Conservation (phyloP, 1,284 basidiomycete genomes). For the Marasmius fiardii region DNA sequence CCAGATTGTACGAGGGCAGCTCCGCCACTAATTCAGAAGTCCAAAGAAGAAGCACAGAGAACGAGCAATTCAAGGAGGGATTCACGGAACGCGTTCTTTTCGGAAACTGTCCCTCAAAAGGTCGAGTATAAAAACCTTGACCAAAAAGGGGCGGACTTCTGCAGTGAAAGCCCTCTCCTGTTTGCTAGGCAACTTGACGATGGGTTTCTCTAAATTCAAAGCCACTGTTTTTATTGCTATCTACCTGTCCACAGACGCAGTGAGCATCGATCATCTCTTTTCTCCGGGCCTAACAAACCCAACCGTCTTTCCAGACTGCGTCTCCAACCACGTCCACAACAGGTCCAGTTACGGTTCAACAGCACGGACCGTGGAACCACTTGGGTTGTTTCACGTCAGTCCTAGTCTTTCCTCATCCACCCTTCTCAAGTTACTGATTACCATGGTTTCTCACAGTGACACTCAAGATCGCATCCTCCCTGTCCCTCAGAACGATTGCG, state of each 20-base stretch:
- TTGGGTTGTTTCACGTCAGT: background rate
- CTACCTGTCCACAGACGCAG: background rate
- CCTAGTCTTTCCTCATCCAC: background rate
- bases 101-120: too few species aligned
- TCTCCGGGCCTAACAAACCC: background rate
- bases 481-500: background rate
- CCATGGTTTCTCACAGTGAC: background rate
- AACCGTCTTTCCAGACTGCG: background rate
- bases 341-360: background rate
- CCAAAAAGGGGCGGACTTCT: too few species aligned
- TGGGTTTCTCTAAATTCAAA: too few species aligned
- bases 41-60: too few species aligned
- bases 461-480: background rate
- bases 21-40: too few species aligned
- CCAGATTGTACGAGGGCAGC: too few species aligned
- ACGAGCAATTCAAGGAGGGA: too few species aligned
- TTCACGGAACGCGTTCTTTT: too few species aligned
- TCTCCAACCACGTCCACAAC: background rate
- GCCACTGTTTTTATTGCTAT: background rate
- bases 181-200: too few species aligned
- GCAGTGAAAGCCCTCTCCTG: too few species aligned
- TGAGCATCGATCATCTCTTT: background rate
- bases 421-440: background rate
- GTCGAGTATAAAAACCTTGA: too few species aligned
- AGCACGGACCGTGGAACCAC: background rate